A percentile compares a stretch with the other conserved stretches of the same genome.
Evolutionary conservation across 768 basidiomycete species (phyloP).

Genomic region (Hydnum rufescens): DNA sequence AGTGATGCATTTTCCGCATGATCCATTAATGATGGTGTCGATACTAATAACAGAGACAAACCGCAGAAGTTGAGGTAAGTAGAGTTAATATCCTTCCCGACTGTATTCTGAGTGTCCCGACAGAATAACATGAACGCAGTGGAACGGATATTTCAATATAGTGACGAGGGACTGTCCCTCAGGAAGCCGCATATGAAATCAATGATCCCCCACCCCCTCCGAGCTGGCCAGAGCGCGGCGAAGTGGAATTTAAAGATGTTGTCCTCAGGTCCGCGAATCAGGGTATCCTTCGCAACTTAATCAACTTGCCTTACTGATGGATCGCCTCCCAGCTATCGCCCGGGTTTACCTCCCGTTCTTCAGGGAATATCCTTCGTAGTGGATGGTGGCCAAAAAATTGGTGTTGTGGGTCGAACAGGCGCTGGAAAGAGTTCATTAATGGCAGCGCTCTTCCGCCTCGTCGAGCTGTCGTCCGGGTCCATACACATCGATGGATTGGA

Average conservation of each 20-base stretch:
- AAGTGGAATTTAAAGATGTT: background rate
- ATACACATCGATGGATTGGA: slow-evolving; percentile 6
- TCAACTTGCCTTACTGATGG: background rate
- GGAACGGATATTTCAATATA: slow-evolving; percentile 39
- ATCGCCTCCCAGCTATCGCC: slow-evolving; percentile 25
- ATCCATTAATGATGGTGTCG: background rate
- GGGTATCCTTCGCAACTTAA: background rate
- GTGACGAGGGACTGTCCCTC: slow-evolving; percentile 29
- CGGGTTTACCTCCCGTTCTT: slow-evolving; percentile 43
- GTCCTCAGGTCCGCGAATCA: slow-evolving; percentile 5
- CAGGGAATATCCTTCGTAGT: slow-evolving; percentile 38
- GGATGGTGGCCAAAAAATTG: slow-evolving; percentile 39
- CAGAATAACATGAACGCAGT: slow-evolving; percentile 50
- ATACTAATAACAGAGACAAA: slow-evolving; percentile 20
- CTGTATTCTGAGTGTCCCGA: background rate
- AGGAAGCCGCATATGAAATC: slow-evolving; percentile 49
- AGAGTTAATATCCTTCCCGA: background rate
- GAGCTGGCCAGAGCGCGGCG: background rate
- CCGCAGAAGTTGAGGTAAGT: slow-evolving; percentile 43
- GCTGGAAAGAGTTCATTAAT: slow-evolving; percentile 8
- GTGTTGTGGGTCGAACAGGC: slow-evolving; percentile 16
- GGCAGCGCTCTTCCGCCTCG: slow-evolving; percentile 4
- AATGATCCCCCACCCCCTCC: slow-evolving; percentile 28
- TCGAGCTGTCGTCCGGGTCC: slow-evolving; percentile 3
- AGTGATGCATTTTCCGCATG: background rate